Conservation (phyloP, 2,329 filamentous ascomycete genomes). For the Rutstroemia sp. region DNA sequence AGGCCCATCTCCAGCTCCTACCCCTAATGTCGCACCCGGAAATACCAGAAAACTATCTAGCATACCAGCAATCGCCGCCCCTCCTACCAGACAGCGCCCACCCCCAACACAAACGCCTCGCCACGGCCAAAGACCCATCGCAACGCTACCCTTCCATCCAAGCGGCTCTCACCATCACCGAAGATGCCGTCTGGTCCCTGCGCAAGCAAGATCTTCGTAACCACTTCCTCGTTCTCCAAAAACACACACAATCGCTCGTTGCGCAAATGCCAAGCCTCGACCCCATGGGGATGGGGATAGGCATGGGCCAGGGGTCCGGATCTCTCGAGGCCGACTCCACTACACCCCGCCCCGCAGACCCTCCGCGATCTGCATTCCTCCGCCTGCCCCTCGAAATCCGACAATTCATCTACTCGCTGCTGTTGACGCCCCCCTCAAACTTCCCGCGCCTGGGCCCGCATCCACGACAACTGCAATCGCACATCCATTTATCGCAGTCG, state of each 20-base stretch:
- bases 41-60: background rate
- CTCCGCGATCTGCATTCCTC: slow-evolving; percentile 14
- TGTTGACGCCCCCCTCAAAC: slow-evolving; percentile 11
- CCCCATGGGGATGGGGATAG: slow-evolving; percentile 7
- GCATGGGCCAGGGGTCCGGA: background rate
- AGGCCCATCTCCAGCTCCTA: no score
- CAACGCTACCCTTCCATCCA: background rate
- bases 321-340: no score
- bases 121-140: background rate
- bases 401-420: slow-evolving; percentile 18
- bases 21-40: background rate
- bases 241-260: slow-evolving; percentile 17
- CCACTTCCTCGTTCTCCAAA: slow-evolving; percentile 22
- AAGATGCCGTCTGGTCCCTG: slow-evolving; percentile 20
- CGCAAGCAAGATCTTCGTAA: slow-evolving; percentile 20
- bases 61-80: no score
- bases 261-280: background rate
- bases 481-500: slow-evolving; percentile 20
- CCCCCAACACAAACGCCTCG: background rate
- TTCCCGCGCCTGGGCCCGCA: slow-evolving; percentile 21
- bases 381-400: slow-evolving; percentile 22
- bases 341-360: background rate
- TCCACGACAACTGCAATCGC: slow-evolving; percentile 24
- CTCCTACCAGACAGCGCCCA: no score
- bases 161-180: slow-evolving; percentile 16